Percentiles rank a stretch among this genome's conserved stretches.
Conservation (phyloP, 2,329 filamentous ascomycete genomes). For the Botrytis cinerea region DNA sequence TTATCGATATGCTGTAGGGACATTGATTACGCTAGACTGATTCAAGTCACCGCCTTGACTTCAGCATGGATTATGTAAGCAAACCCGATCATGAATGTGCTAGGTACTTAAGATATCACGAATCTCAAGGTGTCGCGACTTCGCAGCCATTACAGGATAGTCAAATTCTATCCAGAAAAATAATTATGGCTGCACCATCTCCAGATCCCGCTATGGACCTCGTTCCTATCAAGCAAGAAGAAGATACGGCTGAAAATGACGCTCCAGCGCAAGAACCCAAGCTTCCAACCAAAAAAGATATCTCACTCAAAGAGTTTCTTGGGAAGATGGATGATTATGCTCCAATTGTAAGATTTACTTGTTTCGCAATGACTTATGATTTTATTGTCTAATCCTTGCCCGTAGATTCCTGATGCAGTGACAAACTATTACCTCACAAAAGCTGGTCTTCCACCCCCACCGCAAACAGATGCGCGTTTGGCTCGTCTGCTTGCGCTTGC, state of each 20-base stretch:
- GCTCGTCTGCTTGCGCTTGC: conserved; percentile 92
- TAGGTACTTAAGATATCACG: conserved; percentile 3
- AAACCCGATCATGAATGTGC: not conserved
- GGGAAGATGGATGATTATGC: conserved; percentile 98
- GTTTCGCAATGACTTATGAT: conserved; percentile 13
- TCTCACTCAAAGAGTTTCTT: conserved; percentile 87
- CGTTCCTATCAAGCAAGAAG: conserved; percentile 33
- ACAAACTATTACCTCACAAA: conserved; percentile 98
- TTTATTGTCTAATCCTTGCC: conserved; percentile 25
- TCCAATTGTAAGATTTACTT: conserved; percentile 73
- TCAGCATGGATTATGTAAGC: not conserved
- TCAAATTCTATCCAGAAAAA: conserved; percentile 17
- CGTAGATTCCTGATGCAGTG: conserved; percentile 91
- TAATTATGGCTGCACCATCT: conserved; percentile 40
- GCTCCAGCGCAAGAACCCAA: conserved; percentile 58
- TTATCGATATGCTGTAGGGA: conserved; percentile 17
- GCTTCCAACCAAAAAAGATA: conserved; percentile 83
- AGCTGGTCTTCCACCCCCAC: conserved; percentile 88
- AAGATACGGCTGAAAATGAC: conserved; percentile 47
- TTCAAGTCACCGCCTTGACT: conserved; percentile 25
- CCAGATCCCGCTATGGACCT: conserved; percentile 41
- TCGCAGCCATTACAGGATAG: conserved; percentile 1
- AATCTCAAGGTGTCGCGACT: not conserved
- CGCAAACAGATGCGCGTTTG: conserved; percentile 85
- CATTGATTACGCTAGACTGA: conserved; percentile 15